Evolutionary conservation across 345 rosid species (phyloP).

Genomic region (Raphanus raphanistrum): DNA sequence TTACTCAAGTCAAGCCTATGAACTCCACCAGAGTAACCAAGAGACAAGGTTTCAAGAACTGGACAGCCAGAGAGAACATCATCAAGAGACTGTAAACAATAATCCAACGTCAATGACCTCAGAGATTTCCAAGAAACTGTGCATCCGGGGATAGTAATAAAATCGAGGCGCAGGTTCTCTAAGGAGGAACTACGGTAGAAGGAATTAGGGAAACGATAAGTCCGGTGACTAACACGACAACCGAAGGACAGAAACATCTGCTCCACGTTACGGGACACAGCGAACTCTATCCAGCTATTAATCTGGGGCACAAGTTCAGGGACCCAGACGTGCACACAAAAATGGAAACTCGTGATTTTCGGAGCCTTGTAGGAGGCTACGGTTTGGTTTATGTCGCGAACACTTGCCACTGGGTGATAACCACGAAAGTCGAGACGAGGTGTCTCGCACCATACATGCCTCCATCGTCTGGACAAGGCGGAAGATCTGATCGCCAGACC

Average conservation of each 20-base stretch:
- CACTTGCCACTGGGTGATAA: background rate
- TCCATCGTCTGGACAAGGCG: background rate
- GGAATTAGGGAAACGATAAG: background rate
- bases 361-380: background rate
- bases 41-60: background rate
- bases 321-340: background rate
- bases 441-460: background rate
- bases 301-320: background rate
- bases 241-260: background rate
- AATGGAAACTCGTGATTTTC: background rate
- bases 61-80: background rate
- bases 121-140: background rate
- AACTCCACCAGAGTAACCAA: background rate
- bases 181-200: background rate
- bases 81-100: background rate
- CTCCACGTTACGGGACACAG: background rate
- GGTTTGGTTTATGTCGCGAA: background rate
- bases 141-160: background rate
- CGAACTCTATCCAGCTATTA: background rate
- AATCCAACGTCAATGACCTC: background rate
- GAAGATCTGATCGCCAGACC: background rate
- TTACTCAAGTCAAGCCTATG: background rate
- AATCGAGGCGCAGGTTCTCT: background rate
- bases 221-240: background rate
- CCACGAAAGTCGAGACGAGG: background rate